Base-by-base conservation (phyloP, 345 rosid species). In the Populus deltoides region DNA sequence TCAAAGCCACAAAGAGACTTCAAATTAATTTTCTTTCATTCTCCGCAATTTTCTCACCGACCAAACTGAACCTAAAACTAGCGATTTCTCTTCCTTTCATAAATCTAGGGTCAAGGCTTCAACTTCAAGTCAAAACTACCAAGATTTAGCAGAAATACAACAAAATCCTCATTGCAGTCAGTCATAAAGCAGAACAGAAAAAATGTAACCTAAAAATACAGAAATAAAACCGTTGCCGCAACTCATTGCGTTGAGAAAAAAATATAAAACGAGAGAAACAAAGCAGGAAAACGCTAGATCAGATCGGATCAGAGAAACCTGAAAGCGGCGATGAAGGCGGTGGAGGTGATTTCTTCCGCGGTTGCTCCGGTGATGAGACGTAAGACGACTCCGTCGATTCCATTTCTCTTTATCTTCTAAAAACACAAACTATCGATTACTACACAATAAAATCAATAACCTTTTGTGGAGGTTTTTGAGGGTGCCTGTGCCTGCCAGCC, bases 361-460 rank as follows among this genome's bases (percentile, higher is more conserved):
- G 86, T 61, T 85, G 90, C 90, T 93, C 99, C 55, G 98, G 97
- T 22, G 94, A 91, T 55, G 92, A 90, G 45, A 90, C 84, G 80
- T 90, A 90, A 68, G 94, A 93, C 61, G 95, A 89, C 83, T 92
- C 99, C 43, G 93, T 93, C 65, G 97, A 90, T 81, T 93, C 99
- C 99, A 96, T 95, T 85, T 79, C 72, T 65, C 66, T 77, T 69
- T 33, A 20, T 68, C 27, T 20, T 16, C 73, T 51, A 59, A 4
- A n/a, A 57, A 24, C 65, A 59, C 29, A 59, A 59, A 59, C 29
- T 59, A 59, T 59, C 65, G 25, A 24, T 59, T 24, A 59, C 29
- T 59, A 10, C 65, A 59, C 29, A 4, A 10, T 59, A 59, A 9
- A n/a, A 59, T 24, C 65, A 24, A 59, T 59, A n/a, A 11, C 29